Evolutionary conservation across 2,329 filamentous ascomycete species (phyloP), one percentile per base, ranked within the genome.

Genomic region (Ambrosiella beaveri): DNA sequence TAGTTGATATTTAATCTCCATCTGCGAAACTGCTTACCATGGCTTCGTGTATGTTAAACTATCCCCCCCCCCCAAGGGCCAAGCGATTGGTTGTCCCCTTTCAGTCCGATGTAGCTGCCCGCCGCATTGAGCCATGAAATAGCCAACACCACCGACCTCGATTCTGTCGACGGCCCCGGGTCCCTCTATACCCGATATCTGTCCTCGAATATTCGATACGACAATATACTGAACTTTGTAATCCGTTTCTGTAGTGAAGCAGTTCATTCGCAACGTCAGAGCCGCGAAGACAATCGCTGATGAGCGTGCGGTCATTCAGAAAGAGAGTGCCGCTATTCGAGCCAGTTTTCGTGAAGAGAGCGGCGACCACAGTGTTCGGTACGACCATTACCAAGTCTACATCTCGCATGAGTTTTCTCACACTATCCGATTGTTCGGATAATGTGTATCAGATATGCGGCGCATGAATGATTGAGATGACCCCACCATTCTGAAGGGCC

Each of bases 191-290:
- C 45, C 12, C 13, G 13, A n/a, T 49, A n/a, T 47, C 9, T 19
- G 6, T 19, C 9, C 17, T 19, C 47, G 47, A 27, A 7, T 12
- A 11, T n/a, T 11, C 47, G 6, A 27, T 51, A 11, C 27, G 27
- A 51, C 13, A 7, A 41, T 13, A 40, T 41, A 52, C 36, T 49
- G 27, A 45, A 36, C 44, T 53, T 19, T 57, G 35, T 52, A 44
- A 36, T 59, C 37, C 40, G 56, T 58, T 58, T 61, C 59, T 59
- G 58, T 68, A 97, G 93, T 98, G 71, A 98, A 98, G 76, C 93
- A 97, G 75, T 98, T 98, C 74, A 98, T 98, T 73, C 90, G 93
- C 70, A 97, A 96, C 74, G 93, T 98, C 69, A 88, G 93, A 70
- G 91, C 93, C 62, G 89, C 93, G 61, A 98, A 98, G 76, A 98